Conservation (phyloP, 2,329 filamentous ascomycete genomes). For the Penicillium glabrum region DNA sequence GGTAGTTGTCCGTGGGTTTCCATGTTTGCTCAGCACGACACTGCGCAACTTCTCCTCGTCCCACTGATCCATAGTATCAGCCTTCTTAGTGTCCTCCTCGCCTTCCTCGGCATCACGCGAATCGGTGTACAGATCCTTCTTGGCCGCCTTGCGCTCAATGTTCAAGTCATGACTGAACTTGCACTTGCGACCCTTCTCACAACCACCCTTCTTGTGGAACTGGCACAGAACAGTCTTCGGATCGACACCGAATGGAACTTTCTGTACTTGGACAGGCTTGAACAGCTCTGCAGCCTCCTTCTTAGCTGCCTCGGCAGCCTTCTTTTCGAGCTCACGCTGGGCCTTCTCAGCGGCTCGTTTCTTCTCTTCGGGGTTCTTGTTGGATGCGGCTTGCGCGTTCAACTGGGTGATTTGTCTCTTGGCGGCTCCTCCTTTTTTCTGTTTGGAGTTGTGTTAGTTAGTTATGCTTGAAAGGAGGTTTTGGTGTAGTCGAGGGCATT, state of each 20-base stretch:
- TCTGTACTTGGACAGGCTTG: slow-evolving; percentile 93
- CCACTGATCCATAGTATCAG: slow-evolving; percentile 94
- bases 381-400: slow-evolving; percentile 67
- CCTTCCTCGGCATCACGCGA: slow-evolving; percentile 67
- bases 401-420: slow-evolving; percentile 90
- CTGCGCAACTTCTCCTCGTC: slow-evolving; percentile 92
- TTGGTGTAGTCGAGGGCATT: not conserved
- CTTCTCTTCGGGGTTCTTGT: slow-evolving; percentile 86
- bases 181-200: slow-evolving; percentile 96
- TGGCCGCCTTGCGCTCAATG: slow-evolving; percentile 87
- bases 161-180: slow-evolving; percentile 94
- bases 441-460: slow-evolving; percentile 19
- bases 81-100: slow-evolving; percentile 72
- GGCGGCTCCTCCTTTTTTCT: slow-evolving; percentile 88
- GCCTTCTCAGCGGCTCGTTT: slow-evolving; percentile 66
- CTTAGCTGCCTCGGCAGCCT: slow-evolving; percentile 80
- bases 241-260: slow-evolving; percentile 95
- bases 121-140: slow-evolving; percentile 89
- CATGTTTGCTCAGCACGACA: slow-evolving; percentile 93
- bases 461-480: not conserved
- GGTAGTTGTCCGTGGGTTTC: slow-evolving; percentile 90
- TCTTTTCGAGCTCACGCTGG: slow-evolving; percentile 80
- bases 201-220: slow-evolving; percentile 96
- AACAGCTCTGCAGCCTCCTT: slow-evolving; percentile 78
- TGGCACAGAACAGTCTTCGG: slow-evolving; percentile 96